These are phyloP conservation scores for Mycena vulgaris DNA, from an alignment of 768 basidiomycete genomes.

Conservation along the genomic window DNA sequence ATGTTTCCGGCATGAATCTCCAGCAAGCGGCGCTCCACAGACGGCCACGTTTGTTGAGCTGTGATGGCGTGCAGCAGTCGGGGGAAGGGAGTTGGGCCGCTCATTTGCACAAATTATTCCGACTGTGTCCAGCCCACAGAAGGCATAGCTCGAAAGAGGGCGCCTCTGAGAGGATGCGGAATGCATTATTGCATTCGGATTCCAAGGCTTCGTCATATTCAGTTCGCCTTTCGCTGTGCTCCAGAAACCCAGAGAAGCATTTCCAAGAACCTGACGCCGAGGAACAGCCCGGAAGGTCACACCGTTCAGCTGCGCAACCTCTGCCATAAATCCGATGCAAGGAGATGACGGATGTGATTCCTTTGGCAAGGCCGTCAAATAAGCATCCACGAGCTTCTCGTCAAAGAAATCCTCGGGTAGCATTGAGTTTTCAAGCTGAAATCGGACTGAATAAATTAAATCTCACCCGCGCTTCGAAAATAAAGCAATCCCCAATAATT, in stretches of 20 bases:
- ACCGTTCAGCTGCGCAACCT: not conserved
- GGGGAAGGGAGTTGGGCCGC: too few relatives aligned
- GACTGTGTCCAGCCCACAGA: constrained; percentile 2
- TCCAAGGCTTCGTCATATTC: not conserved
- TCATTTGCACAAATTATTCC: too few relatives aligned
- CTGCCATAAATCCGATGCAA: not conserved
- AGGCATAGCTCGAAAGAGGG: not conserved
- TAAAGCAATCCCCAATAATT: not conserved
- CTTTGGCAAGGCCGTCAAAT: not conserved
- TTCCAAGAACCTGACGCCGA: not conserved
- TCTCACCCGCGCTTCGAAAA: constrained; percentile 19
- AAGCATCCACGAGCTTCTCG: not conserved
- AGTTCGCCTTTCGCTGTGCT: not conserved
- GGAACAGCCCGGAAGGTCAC: not conserved
- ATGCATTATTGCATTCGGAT: not conserved
- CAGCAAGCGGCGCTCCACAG: too few relatives aligned
- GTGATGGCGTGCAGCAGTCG: too few relatives aligned
- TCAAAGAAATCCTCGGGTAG: not conserved
- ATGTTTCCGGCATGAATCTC: too few relatives aligned
- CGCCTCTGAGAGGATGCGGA: not conserved
- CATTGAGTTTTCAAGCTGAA: too few relatives aligned
- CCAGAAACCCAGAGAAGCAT: not conserved
- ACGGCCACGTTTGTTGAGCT: too few relatives aligned
- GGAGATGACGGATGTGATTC: constrained; percentile 4
- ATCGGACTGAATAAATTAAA: too few relatives aligned